Percentiles rank a stretch among this genome's conserved stretches.
phyloP scores from a whole-genome alignment of 2,329 filamentous ascomycete species.

The Gaeumannomyces tritici region DNA sequence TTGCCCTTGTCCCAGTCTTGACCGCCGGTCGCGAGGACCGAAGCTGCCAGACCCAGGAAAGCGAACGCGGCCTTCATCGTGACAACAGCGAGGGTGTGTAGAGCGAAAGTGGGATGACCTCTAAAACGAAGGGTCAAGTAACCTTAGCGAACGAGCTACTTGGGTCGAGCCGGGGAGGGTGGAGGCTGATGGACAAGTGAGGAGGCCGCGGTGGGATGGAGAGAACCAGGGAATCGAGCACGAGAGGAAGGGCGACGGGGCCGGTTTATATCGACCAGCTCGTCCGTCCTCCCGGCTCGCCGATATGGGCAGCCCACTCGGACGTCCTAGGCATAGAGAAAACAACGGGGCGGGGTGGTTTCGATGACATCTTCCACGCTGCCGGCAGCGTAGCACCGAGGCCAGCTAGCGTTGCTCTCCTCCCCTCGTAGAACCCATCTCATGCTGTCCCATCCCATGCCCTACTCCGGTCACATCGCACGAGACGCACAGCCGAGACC shows the following conservation, averaged over 20 bases:
- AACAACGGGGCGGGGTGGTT: neutral
- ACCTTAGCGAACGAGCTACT: constrained; percentile 20
- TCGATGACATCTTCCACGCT: constrained; percentile 4
- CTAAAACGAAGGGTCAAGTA: constrained; percentile 15
- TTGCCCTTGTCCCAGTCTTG: constrained; percentile 7
- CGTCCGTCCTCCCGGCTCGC: neutral
- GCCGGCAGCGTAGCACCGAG: neutral
- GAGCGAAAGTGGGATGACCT: constrained; percentile 6
- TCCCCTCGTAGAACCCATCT: neutral
- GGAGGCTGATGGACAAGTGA: constrained; percentile 11
- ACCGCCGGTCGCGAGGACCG: constrained; percentile 17
- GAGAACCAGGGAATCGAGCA: constrained; percentile 6
- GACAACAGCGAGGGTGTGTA: constrained; percentile 4
- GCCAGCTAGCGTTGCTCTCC: neutral
- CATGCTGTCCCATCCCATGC: neutral
- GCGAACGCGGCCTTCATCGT: constrained; percentile 21
- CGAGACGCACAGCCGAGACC: neutral
- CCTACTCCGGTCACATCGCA: neutral
- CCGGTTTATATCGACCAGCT: constrained; percentile 2
- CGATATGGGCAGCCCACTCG: neutral
- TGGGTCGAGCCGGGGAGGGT: constrained; percentile 7
- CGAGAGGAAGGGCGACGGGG: constrained; percentile 3
- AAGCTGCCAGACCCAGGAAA: constrained; percentile 18
- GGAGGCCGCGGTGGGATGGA: constrained; percentile 9
- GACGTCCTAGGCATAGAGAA: neutral